These are phyloP conservation scores for Dictyostelium discoideum DNA, from an alignment of 78 protist species.

Conservation along the genomic window DNA sequence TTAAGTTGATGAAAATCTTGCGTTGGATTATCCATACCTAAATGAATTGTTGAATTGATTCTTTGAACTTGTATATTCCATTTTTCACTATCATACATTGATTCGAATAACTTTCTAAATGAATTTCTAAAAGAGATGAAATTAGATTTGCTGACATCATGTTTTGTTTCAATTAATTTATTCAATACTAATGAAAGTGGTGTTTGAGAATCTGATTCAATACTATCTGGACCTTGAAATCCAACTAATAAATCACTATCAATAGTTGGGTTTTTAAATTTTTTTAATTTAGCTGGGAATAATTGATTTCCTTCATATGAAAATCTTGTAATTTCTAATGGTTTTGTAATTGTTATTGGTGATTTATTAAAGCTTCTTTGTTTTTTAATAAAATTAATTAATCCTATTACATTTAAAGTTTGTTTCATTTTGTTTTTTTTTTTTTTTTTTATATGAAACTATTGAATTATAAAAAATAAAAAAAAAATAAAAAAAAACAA, in stretches of 20 bases:
- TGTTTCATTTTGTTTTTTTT: not conserved
- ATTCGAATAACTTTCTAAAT: not conserved
- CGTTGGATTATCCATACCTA: not conserved
- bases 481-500: no score
- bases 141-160: not conserved
- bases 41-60: not conserved
- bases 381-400: not conserved
- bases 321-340: not conserved
- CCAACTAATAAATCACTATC: not conserved
- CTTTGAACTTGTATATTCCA: not conserved
- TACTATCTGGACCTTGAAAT: not conserved
- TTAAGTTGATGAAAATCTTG: no score
- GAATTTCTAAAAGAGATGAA: not conserved
- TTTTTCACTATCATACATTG: not conserved
- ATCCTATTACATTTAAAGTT: not conserved
- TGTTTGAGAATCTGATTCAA: not conserved
- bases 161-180: not conserved
- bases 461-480: no score
- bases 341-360: not conserved
- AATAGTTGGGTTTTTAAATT: not conserved
- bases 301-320: not conserved
- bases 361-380: not conserved
- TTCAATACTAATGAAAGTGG: not conserved
- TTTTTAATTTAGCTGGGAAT: not conserved
- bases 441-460: no score